phyloP scores from a whole-genome alignment of 805 yeast species.

The Suhomyces tanzawaensis region DNA sequence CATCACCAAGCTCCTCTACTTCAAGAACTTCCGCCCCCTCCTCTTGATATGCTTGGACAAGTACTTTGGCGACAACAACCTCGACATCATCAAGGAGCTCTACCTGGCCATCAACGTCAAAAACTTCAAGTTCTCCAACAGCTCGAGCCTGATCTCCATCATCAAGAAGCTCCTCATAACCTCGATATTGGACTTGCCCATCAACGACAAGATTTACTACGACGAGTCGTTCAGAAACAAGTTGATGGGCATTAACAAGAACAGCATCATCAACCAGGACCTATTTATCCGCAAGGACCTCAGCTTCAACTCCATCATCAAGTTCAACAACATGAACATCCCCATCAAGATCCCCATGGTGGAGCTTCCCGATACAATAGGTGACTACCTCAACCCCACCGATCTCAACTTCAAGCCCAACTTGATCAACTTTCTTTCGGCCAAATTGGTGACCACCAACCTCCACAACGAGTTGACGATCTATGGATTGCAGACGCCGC shows the following conservation, averaged over 20 bases:
- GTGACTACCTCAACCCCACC: constrained; percentile 45
- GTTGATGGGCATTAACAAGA: constrained; percentile 29
- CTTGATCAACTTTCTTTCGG: constrained; percentile 32
- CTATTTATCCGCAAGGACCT: constrained; percentile 43
- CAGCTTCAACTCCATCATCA: constrained; percentile 38
- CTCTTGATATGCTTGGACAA: constrained; percentile 51
- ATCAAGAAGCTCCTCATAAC: constrained; percentile 39
- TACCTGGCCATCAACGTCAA: constrained; percentile 33
- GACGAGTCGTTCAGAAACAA: constrained; percentile 39
- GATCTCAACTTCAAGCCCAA: constrained; percentile 42
- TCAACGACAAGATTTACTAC: constrained; percentile 38
- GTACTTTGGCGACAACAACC: constrained; percentile 32
- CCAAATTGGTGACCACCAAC: constrained; percentile 32
- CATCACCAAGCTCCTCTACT: constrained; percentile 51
- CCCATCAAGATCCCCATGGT: constrained; percentile 45
- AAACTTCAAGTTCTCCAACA: constrained; percentile 20
- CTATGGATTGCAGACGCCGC: constrained; percentile 54
- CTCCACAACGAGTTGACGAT: constrained; percentile 48
- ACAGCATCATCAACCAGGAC: constrained; percentile 24
- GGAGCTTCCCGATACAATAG: constrained; percentile 40
- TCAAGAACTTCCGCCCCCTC: constrained; percentile 58
- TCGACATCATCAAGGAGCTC: constrained; percentile 23
- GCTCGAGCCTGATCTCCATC: constrained; percentile 20
- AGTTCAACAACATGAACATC: constrained; percentile 41
- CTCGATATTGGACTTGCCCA: constrained; percentile 42